Conservation (phyloP, 805 yeast species). For the Grigorovia humatica region DNA sequence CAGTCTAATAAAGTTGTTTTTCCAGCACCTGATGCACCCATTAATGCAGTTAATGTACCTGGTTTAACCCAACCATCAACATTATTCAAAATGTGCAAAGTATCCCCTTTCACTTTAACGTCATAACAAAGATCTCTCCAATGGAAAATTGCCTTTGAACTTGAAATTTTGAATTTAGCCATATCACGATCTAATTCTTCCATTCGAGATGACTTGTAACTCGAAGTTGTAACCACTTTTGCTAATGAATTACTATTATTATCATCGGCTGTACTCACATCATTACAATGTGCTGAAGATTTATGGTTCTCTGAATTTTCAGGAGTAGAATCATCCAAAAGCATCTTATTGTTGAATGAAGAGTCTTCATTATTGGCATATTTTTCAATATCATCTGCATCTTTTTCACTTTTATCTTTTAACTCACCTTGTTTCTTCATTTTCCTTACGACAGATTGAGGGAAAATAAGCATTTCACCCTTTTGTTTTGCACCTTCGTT, state of each 20-base stretch:
- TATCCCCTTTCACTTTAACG: constrained; percentile 50
- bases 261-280: neutral
- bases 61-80: constrained; percentile 81
- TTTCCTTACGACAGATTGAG: constrained; percentile 37
- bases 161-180: constrained; percentile 22
- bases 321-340: constrained; percentile 16
- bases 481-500: constrained; percentile 55
- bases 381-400: constrained; percentile 21
- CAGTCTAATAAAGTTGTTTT: constrained; percentile 65
- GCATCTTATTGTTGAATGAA: constrained; percentile 14
- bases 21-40: constrained; percentile 82
- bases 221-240: neutral
- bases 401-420: constrained; percentile 12
- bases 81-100: constrained; percentile 48
- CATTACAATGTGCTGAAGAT: neutral
- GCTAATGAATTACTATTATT: constrained; percentile 3
- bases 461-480: constrained; percentile 62
- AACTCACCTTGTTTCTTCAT: constrained; percentile 32
- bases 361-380: constrained; percentile 9
- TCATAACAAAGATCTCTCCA: constrained; percentile 72
- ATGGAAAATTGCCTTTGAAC: constrained; percentile 47
- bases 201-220: constrained; percentile 2
- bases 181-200: constrained; percentile 7
- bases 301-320: constrained; percentile 1
- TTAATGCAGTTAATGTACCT: constrained; percentile 67